phyloP scores from a whole-genome alignment of 2,329 filamentous ascomycete species.

The Amesomyces nigricolor region DNA sequence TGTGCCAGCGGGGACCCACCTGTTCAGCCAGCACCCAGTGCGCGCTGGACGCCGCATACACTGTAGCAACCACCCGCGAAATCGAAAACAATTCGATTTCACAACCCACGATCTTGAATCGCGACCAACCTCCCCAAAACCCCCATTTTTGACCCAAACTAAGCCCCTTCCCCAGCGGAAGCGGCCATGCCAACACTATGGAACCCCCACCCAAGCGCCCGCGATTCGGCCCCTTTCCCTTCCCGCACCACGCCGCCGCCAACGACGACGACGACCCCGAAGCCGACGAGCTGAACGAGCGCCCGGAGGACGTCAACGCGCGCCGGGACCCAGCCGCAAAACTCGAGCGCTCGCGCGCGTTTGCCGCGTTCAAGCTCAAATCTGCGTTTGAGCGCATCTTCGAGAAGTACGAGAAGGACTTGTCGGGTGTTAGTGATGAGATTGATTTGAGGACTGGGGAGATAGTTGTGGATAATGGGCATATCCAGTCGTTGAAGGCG shows the following conservation, averaged over 20 bases:
- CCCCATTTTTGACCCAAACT: background rate
- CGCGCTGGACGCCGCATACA: background rate
- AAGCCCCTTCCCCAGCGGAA: too few species aligned
- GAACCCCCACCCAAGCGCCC: constrained; percentile 56
- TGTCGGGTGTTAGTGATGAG: constrained; percentile 78
- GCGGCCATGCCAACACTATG: constrained; percentile 37
- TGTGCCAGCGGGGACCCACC: background rate
- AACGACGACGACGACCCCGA: constrained; percentile 40
- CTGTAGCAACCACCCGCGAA: constrained; percentile 3
- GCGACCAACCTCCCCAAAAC: background rate
- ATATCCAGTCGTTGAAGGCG: constrained; percentile 53
- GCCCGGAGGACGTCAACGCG: constrained; percentile 42
- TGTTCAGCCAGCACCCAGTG: background rate
- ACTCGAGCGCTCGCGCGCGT: constrained; percentile 56
- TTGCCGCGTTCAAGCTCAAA: constrained; percentile 68
- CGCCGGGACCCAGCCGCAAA: constrained; percentile 50
- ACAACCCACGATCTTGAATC: too few species aligned
- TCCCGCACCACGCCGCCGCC: constrained; percentile 9
- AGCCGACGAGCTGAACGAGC: constrained; percentile 40
- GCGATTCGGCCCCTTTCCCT: constrained; percentile 44
- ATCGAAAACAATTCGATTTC: background rate
- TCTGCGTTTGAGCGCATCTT: constrained; percentile 85
- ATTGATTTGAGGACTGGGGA: constrained; percentile 78
- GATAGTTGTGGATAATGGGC: constrained; percentile 87
- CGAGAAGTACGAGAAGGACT: constrained; percentile 79